Evolutionary conservation across 2,329 filamentous ascomycete species (phyloP).

Genomic region (Aspergillus chevalieri): DNA sequence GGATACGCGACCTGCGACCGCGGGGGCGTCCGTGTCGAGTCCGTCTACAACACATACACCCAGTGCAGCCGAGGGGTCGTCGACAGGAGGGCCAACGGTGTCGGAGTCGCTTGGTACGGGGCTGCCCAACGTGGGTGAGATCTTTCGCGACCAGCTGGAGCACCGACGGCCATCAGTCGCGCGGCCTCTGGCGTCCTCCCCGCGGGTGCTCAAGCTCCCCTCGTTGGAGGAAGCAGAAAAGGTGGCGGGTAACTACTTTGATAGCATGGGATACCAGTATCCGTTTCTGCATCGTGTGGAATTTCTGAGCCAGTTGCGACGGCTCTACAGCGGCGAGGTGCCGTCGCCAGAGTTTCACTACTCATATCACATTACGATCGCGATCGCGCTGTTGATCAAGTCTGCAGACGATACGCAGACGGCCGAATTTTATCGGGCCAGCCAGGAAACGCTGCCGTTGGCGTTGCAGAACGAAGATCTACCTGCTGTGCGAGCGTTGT

Average conservation of each 20-base stretch:
- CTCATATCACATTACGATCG: slow-evolving; percentile 33
- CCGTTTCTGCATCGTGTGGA: slow-evolving; percentile 31
- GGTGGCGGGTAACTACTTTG: slow-evolving; percentile 30
- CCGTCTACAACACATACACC: neutral
- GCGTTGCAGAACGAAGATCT: slow-evolving; percentile 35
- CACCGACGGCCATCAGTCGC: slow-evolving; percentile 30
- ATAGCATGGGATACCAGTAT: slow-evolving; percentile 35
- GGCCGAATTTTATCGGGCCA: slow-evolving; percentile 30
- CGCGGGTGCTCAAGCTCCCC: slow-evolving; percentile 27
- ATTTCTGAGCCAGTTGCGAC: slow-evolving; percentile 27
- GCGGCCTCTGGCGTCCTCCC: slow-evolving; percentile 23
- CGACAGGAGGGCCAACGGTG: slow-evolving; percentile 11
- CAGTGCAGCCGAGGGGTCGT: slow-evolving; percentile 9
- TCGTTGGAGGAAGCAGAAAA: slow-evolving; percentile 32
- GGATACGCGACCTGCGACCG: slow-evolving; percentile 13
- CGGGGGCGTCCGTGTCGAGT: slow-evolving; percentile 14
- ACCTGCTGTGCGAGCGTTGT: slow-evolving; percentile 29
- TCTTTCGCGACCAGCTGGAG: slow-evolving; percentile 35
- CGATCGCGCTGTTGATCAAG: slow-evolving; percentile 30
- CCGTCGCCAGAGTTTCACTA: slow-evolving; percentile 29
- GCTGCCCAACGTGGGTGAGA: slow-evolving; percentile 34
- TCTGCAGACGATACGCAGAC: slow-evolving; percentile 25
- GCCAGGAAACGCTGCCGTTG: slow-evolving; percentile 27
- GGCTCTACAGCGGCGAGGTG: slow-evolving; percentile 29
- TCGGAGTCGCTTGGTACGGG: slow-evolving; percentile 23